Evolutionary conservation across 768 basidiomycete species (phyloP).

Genomic region (Leccinellum luteum): DNA sequence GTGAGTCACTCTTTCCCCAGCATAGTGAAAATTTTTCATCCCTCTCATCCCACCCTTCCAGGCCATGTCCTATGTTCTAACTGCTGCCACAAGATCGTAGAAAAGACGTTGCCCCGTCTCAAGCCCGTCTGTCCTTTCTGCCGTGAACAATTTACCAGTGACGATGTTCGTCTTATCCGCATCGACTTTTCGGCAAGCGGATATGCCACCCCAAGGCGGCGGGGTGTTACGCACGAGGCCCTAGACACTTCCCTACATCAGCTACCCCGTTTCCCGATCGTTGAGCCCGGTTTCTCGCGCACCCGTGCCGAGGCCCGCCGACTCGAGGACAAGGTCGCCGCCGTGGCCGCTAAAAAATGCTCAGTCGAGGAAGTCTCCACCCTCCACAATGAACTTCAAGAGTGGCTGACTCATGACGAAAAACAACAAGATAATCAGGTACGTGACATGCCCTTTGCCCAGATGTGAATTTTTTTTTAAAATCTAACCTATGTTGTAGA

Average conservation of each 20-base stretch:
- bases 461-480: neutral
- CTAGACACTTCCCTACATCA: constrained; percentile 39
- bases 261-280: constrained; percentile 46
- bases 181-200: constrained; percentile 71
- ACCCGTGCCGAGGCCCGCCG: constrained; percentile 57
- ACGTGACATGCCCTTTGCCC: constrained; percentile 38
- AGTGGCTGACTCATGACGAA: constrained; percentile 64
- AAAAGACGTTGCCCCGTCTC: constrained; percentile 71
- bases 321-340: constrained; percentile 75
- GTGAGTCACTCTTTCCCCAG: constrained; percentile 35
- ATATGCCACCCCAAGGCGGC: constrained; percentile 63
- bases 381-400: constrained; percentile 76
- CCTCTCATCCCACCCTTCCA: constrained; percentile 28
- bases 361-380: constrained; percentile 81
- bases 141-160: constrained; percentile 67
- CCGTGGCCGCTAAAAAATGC: constrained; percentile 80
- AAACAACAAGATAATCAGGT: constrained; percentile 63
- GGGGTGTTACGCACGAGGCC: constrained; percentile 48
- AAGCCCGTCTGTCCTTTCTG: constrained; percentile 83
- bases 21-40: constrained; percentile 24
- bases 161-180: constrained; percentile 72
- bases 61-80: constrained; percentile 78
- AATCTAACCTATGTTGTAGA: constrained; percentile 34
- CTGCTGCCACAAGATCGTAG: constrained; percentile 78
- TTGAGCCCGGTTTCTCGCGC: constrained; percentile 40